Evolutionary conservation across 2,329 filamentous ascomycete species (phyloP), one percentile per base, ranked within the genome.

Genomic region (Botrytis tulipae): DNA sequence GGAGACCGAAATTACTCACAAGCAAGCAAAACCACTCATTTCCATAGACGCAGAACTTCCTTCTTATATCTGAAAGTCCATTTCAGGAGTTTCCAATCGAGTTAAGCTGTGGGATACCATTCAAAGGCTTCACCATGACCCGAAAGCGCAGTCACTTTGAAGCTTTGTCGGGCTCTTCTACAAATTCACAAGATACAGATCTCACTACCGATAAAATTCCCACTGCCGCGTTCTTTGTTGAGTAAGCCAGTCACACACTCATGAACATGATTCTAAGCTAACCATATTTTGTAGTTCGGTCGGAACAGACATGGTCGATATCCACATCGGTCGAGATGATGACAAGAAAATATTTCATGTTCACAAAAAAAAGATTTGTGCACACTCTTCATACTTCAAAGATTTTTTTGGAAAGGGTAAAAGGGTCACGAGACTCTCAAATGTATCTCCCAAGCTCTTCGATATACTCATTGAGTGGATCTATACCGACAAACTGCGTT

Each of bases 81-180:
- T 51, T n/a, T 10, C 10, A n/a, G 10, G n/a, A 51, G 48, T 5
- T n/a, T 51, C 0, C 4, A 51, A 14, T 16, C 12, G 18, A 18
- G 1, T 25, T 0, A 8, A 16, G 5, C 6, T n/a, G 20, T 42
- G 0, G 0, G 2, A n/a, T 3, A n/a, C 3, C 3, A 18, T n/a
- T n/a, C 0, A 7, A n/a, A n/a, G 7, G 4, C n/a, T 29, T 4
- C n/a, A 44, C 16, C 3, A 63, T 63, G 61, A 1, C 25, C 10
- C 37, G 16, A 44, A 63, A 63, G 37, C 61, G 37, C 40, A 44
- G 8, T 12, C 40, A 44, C n/a, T 42, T 40, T 8, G 37, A 44
- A 12, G 1, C 22, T 14, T 63, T 9, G 8, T n/a, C 14, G 12
- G 37, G 8, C 3, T 29, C 7, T 5, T 29, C 60, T 10, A 20